Percentiles rank a stretch among this genome's conserved stretches.
Evolutionary conservation across 2,329 filamentous ascomycete species (phyloP).

Genomic region (Tetracladium maxilliforme): DNA sequence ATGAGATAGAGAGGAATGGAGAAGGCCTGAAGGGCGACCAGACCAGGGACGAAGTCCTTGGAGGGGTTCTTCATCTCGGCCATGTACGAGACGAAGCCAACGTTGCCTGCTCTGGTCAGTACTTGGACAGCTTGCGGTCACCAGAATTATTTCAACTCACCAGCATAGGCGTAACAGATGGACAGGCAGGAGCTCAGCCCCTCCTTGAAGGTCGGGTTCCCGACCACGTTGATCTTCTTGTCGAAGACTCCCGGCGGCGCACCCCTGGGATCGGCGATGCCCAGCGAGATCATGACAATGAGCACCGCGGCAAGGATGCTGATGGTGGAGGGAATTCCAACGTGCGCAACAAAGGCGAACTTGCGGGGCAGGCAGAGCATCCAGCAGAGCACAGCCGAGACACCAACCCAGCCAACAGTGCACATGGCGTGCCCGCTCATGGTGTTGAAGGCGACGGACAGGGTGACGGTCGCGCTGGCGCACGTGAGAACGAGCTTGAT

Average conservation of each 20-base stretch:
- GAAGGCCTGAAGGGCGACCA: constrained; percentile 16
- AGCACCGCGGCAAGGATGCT: constrained; percentile 18
- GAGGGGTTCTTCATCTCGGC: constrained; percentile 18
- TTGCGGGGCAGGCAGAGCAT: constrained; percentile 52
- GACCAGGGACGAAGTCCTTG: constrained; percentile 15
- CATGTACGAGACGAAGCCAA: constrained; percentile 19
- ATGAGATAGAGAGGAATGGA: constrained; percentile 17
- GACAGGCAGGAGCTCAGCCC: constrained; percentile 18
- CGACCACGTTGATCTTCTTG: constrained; percentile 14
- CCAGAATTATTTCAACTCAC: too few relatives aligned
- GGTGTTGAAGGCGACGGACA: constrained; percentile 55
- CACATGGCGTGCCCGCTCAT: constrained; percentile 46
- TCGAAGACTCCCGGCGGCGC: constrained; percentile 14
- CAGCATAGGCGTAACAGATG: constrained; percentile 20
- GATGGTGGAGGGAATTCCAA: constrained; percentile 17
- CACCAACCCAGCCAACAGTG: constrained; percentile 49
- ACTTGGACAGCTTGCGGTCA: too few relatives aligned
- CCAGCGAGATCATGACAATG: constrained; percentile 21
- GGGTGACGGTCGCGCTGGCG: constrained; percentile 50
- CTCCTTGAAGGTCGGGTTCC: constrained; percentile 14
- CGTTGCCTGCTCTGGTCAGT: too few relatives aligned
- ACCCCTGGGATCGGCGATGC: constrained; percentile 13
- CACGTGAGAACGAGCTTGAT: constrained; percentile 61
- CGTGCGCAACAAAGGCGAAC: constrained; percentile 27
- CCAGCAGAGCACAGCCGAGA: constrained; percentile 47